Evolutionary conservation across 768 basidiomycete species (phyloP), one percentile per base, ranked within the genome.

Genomic region (Mycena maculata): DNA sequence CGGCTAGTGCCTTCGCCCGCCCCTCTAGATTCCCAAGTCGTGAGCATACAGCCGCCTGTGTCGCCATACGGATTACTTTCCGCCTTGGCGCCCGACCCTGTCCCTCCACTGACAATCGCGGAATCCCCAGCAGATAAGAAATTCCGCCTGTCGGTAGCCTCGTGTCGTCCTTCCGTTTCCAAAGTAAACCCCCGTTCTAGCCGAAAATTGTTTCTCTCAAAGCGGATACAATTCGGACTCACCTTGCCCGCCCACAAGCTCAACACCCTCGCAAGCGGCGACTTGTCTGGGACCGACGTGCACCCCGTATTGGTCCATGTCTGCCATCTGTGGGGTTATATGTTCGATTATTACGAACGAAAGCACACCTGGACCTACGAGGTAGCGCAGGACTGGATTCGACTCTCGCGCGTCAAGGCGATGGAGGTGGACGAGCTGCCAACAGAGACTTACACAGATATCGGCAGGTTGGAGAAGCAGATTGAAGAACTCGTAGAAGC

Each of bases 401-500:
- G 98, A 99, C 78, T 96, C 95, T n/a, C n/a, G 39, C 90, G 98
- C 49, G 98, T 99, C 27, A 99, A 98, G 79, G 98, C 98, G 11
- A 99, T 99, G 98, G 98, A 99, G 76, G 98, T 99, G 1, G 98
- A 99, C 72, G 98, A 99, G 78, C 87, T 95, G 56, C 98, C 98
- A 36, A 99, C 96, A 15, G 98, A 99, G 78, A 94, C 91, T 3
- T 99, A 98, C 75, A 96, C 96, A 25, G 95, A 96, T 79, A 97
- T 99, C 67, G 98, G 98, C 78, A 98, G 98, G 25, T 75, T 99
- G 77, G 98, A 99, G 85, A 99, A 99, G 81, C 98, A 99, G 84
- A 99, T 99, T 60, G 98, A 99, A 77, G 98, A 99, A 77, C 79
- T 99, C 57, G 95, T 98, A 1, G 98, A 99, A 79, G 98, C 98